Conservation (phyloP, 805 yeast genomes). For the Sugiyamaella chiloensis region DNA sequence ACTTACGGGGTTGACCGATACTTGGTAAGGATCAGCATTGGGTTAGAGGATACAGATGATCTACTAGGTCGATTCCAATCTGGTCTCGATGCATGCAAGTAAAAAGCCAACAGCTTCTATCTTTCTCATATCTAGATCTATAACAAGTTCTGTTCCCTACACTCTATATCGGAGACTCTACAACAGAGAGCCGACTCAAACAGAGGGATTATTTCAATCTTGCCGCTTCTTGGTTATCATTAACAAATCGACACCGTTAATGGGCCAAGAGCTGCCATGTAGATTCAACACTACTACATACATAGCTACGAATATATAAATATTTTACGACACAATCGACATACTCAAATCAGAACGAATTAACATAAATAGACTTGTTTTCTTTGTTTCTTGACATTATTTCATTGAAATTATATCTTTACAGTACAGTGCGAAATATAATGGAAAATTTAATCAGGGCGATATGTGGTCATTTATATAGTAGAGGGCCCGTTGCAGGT, state of each 20-base stretch:
- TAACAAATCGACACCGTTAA: not conserved
- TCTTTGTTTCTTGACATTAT: no score
- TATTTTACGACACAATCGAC: not conserved
- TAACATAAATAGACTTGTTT: not conserved
- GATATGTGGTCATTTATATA: no score
- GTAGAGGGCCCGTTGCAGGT: no score
- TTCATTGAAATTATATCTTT: no score
- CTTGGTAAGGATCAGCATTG: conserved; percentile 78
- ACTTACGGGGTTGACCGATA: conserved; percentile 80
- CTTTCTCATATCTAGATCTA: no score
- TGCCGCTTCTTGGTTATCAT: conserved; percentile 2
- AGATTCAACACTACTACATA: conserved; percentile 12
- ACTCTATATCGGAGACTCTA: conserved; percentile 23
- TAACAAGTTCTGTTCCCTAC: conserved; percentile 16
- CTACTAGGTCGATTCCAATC: conserved; percentile 31
- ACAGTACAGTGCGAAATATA: no score
- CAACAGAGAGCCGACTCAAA: conserved; percentile 23
- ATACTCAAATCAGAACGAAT: not conserved
- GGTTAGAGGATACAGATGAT: conserved; percentile 69
- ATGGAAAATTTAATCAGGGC: no score
- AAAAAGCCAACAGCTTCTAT: no score
- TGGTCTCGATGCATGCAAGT: conserved; percentile 6
- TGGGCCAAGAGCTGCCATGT: no score
- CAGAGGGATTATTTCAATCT: conserved; percentile 20
- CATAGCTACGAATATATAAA: conserved; percentile 5